These are phyloP conservation scores for Mortierella sp. DNA, from an alignment of 371 early-diverging fungal species.

Conservation along the genomic window DNA sequence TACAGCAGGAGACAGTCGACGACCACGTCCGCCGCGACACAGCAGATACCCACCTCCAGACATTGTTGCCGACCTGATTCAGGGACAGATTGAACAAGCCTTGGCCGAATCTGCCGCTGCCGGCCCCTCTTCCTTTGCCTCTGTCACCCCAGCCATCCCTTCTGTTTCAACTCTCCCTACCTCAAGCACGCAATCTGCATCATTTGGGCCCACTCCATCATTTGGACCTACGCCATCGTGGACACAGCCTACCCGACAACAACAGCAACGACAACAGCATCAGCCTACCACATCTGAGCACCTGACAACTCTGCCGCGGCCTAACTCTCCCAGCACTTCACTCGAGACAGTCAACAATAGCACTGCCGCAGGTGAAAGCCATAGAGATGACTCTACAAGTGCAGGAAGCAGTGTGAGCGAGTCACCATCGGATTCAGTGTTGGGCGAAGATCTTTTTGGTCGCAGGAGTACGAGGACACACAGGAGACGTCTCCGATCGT, in stretches of 20 bases:
- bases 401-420: not conserved
- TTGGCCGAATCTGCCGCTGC: slow-evolving; percentile 17
- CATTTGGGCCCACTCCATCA: not conserved
- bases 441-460: slow-evolving; percentile 6
- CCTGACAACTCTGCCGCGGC: not conserved
- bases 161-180: not conserved
- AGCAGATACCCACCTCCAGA: slow-evolving; percentile 30
- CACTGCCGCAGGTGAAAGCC: not conserved
- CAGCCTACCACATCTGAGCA: not conserved
- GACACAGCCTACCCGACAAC: not conserved
- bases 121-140: not conserved
- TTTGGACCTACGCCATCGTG: not conserved
- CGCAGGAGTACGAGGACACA: slow-evolving; percentile 20
- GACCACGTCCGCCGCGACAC: slow-evolving; percentile 15
- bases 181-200: not conserved
- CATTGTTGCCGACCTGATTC: slow-evolving; percentile 17
- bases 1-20: slow-evolving; percentile 19
- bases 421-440: not conserved
- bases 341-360: slow-evolving; percentile 8
- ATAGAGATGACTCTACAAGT: slow-evolving; percentile 1
- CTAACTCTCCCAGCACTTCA: slow-evolving; percentile 9
- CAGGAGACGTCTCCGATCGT: slow-evolving; percentile 27
- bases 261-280: not conserved
- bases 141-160: not conserved
- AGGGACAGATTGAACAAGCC: slow-evolving; percentile 19